Conservation (phyloP, 805 yeast species). For the Hanseniaspora singularis region DNA sequence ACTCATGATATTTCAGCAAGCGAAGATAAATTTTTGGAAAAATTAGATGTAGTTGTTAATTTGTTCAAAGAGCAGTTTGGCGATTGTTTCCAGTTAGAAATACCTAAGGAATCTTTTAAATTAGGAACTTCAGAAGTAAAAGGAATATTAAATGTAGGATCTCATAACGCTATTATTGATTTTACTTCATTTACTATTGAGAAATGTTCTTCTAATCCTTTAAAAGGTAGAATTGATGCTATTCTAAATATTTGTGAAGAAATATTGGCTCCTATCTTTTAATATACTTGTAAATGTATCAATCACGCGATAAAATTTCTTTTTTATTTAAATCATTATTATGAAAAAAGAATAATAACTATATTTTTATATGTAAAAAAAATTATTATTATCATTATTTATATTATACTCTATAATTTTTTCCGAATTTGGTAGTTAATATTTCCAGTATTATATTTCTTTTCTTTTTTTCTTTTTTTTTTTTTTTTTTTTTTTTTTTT, state of each 20-base stretch:
- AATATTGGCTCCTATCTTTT: constrained; percentile 73
- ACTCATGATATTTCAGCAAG: constrained; percentile 13
- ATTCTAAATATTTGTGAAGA: constrained; percentile 66
- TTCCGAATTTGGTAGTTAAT: too few species aligned
- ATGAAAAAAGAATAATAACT: too few species aligned
- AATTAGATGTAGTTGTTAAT: constrained; percentile 45
- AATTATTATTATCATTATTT: too few species aligned
- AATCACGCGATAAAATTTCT: background rate
- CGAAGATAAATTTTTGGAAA: constrained; percentile 20
- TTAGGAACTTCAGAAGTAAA: constrained; percentile 27
- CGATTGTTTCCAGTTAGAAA: constrained; percentile 39
- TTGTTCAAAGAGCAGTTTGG: constrained; percentile 82
- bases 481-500: background rate
- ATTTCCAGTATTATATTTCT: too few species aligned
- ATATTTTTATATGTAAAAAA: too few species aligned
- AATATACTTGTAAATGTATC: constrained; percentile 17
- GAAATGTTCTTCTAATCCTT: constrained; percentile 58
- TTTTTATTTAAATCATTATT: background rate
- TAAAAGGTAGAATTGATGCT: constrained; percentile 72
- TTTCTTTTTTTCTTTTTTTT: too few species aligned
- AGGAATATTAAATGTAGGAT: constrained; percentile 65
- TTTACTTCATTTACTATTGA: constrained; percentile 52
- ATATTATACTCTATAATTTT: too few species aligned
- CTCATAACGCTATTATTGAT: constrained; percentile 56
- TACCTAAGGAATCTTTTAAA: constrained; percentile 19